A percentile compares a stretch with the other conserved stretches of the same genome.
Evolutionary conservation across 805 yeast species (phyloP).

Genomic region (Barnettozyma salicaria): DNA sequence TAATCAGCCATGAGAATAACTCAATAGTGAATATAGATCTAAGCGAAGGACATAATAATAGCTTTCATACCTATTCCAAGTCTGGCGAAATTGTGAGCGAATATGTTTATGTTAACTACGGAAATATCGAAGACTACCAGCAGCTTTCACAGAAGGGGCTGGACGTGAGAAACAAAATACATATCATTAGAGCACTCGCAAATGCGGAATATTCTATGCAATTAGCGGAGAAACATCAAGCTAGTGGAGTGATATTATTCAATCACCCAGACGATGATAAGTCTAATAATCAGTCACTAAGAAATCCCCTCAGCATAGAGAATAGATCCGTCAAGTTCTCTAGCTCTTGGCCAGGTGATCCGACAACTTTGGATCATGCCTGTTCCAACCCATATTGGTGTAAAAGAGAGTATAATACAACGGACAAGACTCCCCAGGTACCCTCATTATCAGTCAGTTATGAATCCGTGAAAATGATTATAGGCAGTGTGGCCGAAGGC

Average conservation of each 20-base stretch:
- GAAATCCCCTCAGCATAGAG: constrained; percentile 55
- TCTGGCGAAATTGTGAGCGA: constrained; percentile 52
- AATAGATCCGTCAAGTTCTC: constrained; percentile 55
- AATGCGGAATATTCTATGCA: constrained; percentile 2
- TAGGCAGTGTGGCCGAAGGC: neutral
- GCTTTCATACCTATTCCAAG: constrained; percentile 60
- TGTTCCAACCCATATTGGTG: constrained; percentile 31
- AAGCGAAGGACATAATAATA: constrained; percentile 36
- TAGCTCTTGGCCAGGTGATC: constrained; percentile 66
- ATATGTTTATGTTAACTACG: constrained; percentile 59
- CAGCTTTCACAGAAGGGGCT: constrained; percentile 35
- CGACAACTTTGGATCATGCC: constrained; percentile 70
- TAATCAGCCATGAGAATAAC: constrained; percentile 32
- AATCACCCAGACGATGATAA: constrained; percentile 58
- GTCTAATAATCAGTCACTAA: constrained; percentile 53
- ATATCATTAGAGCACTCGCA: constrained; percentile 40
- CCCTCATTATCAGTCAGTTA: constrained; percentile 49
- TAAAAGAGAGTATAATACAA: constrained; percentile 4
- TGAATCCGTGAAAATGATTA: constrained; percentile 9
- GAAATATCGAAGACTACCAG: constrained; percentile 48
- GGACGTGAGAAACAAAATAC: constrained; percentile 49
- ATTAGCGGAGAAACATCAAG: constrained; percentile 53
- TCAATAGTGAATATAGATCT: constrained; percentile 41
- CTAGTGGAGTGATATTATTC: constrained; percentile 47
- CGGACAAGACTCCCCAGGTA: constrained; percentile 40